These are phyloP conservation scores for Candida hispaniensis DNA, from an alignment of 805 yeast species.

Conservation along the genomic window DNA sequence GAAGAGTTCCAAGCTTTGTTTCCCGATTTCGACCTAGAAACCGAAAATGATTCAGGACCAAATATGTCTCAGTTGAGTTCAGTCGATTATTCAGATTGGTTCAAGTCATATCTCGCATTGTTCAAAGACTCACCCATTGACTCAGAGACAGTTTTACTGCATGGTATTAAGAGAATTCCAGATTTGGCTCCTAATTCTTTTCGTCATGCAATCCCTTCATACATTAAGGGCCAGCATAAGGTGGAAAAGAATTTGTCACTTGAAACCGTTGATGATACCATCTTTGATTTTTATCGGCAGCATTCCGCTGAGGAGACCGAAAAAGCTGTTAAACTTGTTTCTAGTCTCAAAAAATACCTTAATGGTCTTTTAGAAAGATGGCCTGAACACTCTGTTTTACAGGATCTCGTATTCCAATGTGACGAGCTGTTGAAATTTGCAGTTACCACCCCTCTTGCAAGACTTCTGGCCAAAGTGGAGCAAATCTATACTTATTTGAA, in stretches of 20 bases:
- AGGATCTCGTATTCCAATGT: conserved; percentile 51
- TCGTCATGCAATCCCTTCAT: conserved; percentile 4
- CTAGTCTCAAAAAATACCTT: conserved; percentile 37
- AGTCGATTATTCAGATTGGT: conserved; percentile 6
- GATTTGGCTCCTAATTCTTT: not conserved
- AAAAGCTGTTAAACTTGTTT: conserved; percentile 43
- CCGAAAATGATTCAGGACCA: conserved; percentile 11
- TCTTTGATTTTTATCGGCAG: conserved; percentile 55
- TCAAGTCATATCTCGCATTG: conserved; percentile 3
- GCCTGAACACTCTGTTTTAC: conserved; percentile 93
- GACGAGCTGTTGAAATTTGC: conserved; percentile 57
- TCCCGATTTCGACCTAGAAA: conserved; percentile 60
- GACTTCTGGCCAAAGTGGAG: conserved; percentile 70
- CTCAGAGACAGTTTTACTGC: conserved; percentile 1
- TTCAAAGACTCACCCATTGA: not conserved
- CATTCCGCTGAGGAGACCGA: conserved; percentile 49
- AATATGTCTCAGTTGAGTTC: conserved; percentile 10
- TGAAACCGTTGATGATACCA: conserved; percentile 20
- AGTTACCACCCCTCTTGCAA: conserved; percentile 60
- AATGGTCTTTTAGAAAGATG: conserved; percentile 47
- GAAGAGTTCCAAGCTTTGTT: conserved; percentile 71
- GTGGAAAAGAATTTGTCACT: conserved; percentile 3
- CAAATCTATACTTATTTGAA: conserved; percentile 70
- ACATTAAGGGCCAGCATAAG: conserved; percentile 5
- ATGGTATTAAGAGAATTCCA: not conserved